Percentiles rank a stretch among this genome's conserved stretches.
phyloP scores from a whole-genome alignment of 2,329 filamentous ascomycete species.

The Aspergillus spinulosporus region DNA sequence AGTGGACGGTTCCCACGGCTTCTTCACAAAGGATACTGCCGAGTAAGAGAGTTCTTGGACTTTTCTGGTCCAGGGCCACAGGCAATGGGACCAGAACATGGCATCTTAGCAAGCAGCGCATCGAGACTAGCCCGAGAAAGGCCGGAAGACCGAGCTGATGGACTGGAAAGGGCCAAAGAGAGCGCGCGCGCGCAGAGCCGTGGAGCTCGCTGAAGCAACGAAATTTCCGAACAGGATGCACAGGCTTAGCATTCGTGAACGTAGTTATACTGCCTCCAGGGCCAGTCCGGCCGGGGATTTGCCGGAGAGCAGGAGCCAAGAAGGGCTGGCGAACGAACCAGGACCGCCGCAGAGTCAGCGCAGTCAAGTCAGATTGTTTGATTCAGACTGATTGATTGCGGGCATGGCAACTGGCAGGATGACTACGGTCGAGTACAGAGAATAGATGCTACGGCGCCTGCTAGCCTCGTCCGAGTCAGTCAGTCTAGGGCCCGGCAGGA shows the following conservation, averaged over 20 bases:
- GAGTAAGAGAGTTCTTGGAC: neutral
- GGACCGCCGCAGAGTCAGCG: no score
- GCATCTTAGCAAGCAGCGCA: neutral
- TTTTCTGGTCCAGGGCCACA: neutral
- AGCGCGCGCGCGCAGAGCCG: neutral
- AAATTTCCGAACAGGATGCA: neutral
- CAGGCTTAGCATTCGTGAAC: no score
- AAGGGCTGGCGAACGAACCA: neutral
- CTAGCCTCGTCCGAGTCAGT: neutral
- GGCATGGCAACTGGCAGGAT: neutral
- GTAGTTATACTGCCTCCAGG: neutral
- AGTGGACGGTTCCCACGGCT: neutral
- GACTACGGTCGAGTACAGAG: no score
- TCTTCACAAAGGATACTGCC: neutral
- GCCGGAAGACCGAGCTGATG: neutral
- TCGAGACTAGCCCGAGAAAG: conserved; percentile 4
- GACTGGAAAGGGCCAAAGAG: no score
- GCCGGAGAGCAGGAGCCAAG: no score
- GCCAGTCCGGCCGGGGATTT: neutral
- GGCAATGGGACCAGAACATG: neutral
- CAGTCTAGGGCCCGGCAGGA: neutral
- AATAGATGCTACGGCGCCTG: no score
- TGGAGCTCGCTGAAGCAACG: neutral
- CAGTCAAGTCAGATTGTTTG: neutral
- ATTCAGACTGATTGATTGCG: neutral